Conservation (phyloP, 495 filamentous ascomycete species). For the Aspergillus sclerotiicarbonarius region DNA sequence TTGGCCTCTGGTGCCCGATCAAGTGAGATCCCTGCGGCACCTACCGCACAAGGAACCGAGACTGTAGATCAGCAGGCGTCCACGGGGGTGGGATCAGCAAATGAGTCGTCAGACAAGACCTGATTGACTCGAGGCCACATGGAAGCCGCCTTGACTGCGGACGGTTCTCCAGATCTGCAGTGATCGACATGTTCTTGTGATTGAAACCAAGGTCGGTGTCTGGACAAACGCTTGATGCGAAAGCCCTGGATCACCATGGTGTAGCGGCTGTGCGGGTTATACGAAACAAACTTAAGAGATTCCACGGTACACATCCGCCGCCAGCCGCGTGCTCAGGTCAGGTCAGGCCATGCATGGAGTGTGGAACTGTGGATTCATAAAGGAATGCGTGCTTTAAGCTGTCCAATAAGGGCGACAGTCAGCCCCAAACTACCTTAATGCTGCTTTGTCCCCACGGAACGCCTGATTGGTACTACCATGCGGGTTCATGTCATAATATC, state of each 20-base stretch:
- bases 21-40: conserved; percentile 3
- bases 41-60: conserved; percentile 23
- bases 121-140: conserved; percentile 11
- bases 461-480: background rate
- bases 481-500: background rate
- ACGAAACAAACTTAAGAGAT: background rate
- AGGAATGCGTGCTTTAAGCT: background rate
- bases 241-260: conserved; percentile 10
- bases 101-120: conserved; percentile 24
- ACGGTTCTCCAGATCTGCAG: conserved; percentile 7
- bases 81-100: conserved; percentile 20
- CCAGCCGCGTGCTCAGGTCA: background rate
- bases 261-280: background rate
- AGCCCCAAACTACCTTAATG: background rate
- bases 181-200: conserved; percentile 3
- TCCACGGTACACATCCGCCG: background rate
- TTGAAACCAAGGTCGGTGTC: background rate
- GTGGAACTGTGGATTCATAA: background rate
- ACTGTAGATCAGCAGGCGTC: conserved; percentile 21
- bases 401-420: background rate
- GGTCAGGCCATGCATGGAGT: background rate
- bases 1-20: conserved; percentile 21
- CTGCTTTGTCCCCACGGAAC: background rate
- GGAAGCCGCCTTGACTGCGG: background rate
- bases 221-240: conserved; percentile 10